Evolutionary conservation across 805 yeast species (phyloP), one percentile per base, ranked within the genome.

Genomic region (Cyberlindnera nakhonratchasimensis): DNA sequence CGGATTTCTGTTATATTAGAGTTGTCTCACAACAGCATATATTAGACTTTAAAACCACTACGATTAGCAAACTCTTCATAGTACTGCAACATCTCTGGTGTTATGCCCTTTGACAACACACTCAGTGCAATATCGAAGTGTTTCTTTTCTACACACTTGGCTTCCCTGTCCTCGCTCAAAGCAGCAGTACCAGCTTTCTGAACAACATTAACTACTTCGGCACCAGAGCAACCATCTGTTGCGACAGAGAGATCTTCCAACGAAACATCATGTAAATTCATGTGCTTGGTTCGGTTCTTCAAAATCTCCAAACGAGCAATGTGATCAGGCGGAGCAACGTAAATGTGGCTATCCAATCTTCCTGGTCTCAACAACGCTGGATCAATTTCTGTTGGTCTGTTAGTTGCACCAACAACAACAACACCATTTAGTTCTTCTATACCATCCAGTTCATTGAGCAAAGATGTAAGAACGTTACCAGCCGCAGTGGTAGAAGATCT

Each of bases 101-200:
- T 89, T 34, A 93, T 93, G 22, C 91, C 93, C 55, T 74, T 75
- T 9, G 89, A 75, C 16, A 90, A 74, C 1, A 80, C 83, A 22
- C 57, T 54, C 40, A 91, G 55, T 0, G 96, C 97, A 40, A 69
- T 71, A 21, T 75, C 80, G 53, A 88, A 89, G 60, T 93, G 96
- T 24, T 68, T 67, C 46, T 68, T 70, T n/a, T 63, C 61, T 0
- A 90, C 95, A 6, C 53, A 51, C 1, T 57, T 55, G 8, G 85
- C 73, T 4, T 77, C 66, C 6, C 74, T 62, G 48, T 85, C 66
- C 52, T 87, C 96, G 82, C 87, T 88, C 44, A 93, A 80, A 0
- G 98, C 96, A n/a, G 85, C 78, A 11, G 93, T 66, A 2, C 99
- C 99, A 0, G 98, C 96, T 62, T 91, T 97, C 61, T 90, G 98